A percentile compares a stretch with the other conserved stretches of the same genome.
Conservation (phyloP, 2,329 filamentous ascomycete genomes). For the Penicillium sp. region DNA sequence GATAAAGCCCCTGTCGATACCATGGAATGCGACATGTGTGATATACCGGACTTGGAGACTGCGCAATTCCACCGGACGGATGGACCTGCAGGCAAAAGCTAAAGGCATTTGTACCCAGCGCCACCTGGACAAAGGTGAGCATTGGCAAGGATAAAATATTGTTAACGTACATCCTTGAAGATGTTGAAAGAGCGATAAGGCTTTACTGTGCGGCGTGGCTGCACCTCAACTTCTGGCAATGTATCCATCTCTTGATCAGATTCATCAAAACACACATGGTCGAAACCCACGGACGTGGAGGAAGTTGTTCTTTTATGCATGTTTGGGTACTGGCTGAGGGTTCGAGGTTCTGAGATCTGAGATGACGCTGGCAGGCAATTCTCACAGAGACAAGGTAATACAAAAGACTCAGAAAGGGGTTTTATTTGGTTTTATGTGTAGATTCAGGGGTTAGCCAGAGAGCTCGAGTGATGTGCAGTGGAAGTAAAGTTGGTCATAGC, state of each 20-base stretch:
- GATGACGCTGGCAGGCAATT: no score
- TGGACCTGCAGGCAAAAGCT: constrained; percentile 10
- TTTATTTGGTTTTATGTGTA: neutral
- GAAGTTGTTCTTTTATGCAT: neutral
- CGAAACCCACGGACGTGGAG: neutral
- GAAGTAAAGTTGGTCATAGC: neutral
- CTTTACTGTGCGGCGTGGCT: neutral
- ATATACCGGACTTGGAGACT: constrained; percentile 8
- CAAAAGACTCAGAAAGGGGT: neutral
- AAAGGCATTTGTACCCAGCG: constrained; percentile 4
- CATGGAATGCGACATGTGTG: constrained; percentile 6
- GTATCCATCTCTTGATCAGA: neutral
- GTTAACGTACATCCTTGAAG: constrained; percentile 4
- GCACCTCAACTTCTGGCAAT: neutral
- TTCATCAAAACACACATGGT: constrained; percentile 1
- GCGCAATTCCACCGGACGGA: constrained; percentile 5
- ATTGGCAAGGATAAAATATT: no score
- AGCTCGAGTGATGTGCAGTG: neutral
- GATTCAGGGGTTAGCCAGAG: neutral
- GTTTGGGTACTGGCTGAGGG: neutral
- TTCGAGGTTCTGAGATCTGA: neutral
- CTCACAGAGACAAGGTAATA: neutral
- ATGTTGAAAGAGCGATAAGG: constrained; percentile 8
- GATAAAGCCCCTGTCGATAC: constrained; percentile 4
- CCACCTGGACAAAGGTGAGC: neutral